A percentile compares a stretch with the other conserved stretches of the same genome.
Conservation (phyloP, 768 basidiomycete species). For the Mycena amicta region DNA sequence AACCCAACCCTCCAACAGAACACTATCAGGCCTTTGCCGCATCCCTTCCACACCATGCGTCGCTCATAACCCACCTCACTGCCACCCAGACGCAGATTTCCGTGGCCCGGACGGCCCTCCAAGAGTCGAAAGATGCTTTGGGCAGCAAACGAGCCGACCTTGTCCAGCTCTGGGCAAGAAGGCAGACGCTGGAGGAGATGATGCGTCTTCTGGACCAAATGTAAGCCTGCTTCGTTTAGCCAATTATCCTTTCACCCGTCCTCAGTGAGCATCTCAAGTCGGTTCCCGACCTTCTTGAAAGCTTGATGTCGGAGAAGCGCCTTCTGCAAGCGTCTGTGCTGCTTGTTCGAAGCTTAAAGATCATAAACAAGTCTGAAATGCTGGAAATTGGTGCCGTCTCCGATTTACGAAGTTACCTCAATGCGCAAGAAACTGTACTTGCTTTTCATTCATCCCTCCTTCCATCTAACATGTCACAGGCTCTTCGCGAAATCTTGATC, state of each 20-base stretch:
- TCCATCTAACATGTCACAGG: conserved; percentile 46
- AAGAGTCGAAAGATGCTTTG: conserved; percentile 78
- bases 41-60: conserved; percentile 88
- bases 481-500: conserved; percentile 86
- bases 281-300: conserved; percentile 90
- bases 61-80: conserved; percentile 70
- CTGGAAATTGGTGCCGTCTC: conserved; percentile 92
- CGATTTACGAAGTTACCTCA: conserved; percentile 84
- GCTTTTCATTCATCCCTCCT: neutral
- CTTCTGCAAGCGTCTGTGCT: conserved; percentile 87
- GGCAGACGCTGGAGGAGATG: conserved; percentile 95
- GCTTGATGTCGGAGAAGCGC: conserved; percentile 93
- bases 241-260: conserved; percentile 13
- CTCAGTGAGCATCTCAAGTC: conserved; percentile 85
- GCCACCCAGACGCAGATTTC: conserved; percentile 76
- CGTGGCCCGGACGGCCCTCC: conserved; percentile 67
- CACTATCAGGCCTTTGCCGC: conserved; percentile 95
- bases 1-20: conserved; percentile 52
- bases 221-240: conserved; percentile 47
- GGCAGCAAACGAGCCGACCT: conserved; percentile 86
- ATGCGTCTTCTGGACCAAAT: conserved; percentile 91
- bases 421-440: conserved; percentile 81
- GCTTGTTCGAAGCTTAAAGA: conserved; percentile 84
- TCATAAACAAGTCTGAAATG: conserved; percentile 91
- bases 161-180: conserved; percentile 85